These are phyloP conservation scores for Wakefieldia striispora DNA, from an alignment of 768 basidiomycete species.

Conservation along the genomic window DNA sequence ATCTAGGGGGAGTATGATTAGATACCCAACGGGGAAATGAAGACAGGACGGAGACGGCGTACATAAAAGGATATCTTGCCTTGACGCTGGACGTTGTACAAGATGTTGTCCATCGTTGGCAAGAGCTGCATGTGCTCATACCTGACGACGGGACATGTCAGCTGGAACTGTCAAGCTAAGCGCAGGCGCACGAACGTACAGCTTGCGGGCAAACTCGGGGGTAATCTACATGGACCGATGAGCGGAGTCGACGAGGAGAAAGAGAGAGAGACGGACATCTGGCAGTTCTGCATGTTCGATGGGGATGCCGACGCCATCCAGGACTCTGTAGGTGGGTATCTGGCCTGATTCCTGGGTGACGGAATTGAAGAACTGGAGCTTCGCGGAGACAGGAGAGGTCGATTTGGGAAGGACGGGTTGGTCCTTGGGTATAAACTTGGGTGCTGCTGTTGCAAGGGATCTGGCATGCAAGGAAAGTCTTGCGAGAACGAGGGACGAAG, in stretches of 20 bases:
- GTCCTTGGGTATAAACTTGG: constrained; percentile 15
- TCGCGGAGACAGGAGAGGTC: constrained; percentile 62
- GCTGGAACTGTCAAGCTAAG: background rate
- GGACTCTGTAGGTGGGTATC: constrained; percentile 84
- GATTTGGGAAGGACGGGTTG: constrained; percentile 42
- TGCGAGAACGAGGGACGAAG: background rate
- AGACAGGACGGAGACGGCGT: constrained; percentile 26
- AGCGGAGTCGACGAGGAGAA: background rate
- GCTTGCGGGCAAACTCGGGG: constrained; percentile 58
- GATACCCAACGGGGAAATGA: constrained; percentile 5
- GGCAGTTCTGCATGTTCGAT: constrained; percentile 74
- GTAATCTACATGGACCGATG: constrained; percentile 50
- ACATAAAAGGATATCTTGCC: constrained; percentile 92
- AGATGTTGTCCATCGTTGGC: constrained; percentile 81
- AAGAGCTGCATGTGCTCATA: constrained; percentile 80
- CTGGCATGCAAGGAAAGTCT: constrained; percentile 5
- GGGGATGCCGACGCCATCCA: constrained; percentile 76
- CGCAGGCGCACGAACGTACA: constrained; percentile 38
- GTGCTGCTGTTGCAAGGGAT: constrained; percentile 15
- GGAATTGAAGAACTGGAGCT: constrained; percentile 78
- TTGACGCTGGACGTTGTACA: constrained; percentile 92
- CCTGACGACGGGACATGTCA: constrained; percentile 29
- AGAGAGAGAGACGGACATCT: constrained; percentile 47
- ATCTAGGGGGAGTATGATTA: constrained; percentile 46
- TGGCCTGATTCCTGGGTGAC: constrained; percentile 56